Base-by-base conservation (phyloP, 176 grass and related monocot genomes). In the Oryza rufipogon region DNA sequence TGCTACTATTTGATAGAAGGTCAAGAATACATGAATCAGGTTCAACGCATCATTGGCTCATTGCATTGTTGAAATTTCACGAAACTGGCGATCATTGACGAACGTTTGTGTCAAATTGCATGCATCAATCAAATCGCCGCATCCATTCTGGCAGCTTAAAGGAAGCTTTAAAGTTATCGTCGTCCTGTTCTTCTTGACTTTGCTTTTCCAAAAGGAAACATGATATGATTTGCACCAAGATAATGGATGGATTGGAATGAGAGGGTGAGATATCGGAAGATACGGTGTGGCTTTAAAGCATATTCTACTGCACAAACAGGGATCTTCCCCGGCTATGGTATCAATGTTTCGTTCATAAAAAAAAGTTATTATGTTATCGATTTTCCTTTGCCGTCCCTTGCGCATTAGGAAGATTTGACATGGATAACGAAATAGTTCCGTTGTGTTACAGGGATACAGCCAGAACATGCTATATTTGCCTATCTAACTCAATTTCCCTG, bases 161-260 rank as follows among this genome's bases (percentile, higher is more conserved):
- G 64, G 11, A 46, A 10, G 23, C 20, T n/a, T 69, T 48, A 58
- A 77, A 52, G 61, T 14, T 76, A 51, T 75, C 71, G 47, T 68
- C 71, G 22, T n/a, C 12, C 10, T 58, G 54, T 66, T 68, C 51
- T 66, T 68, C 38, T 84, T 41, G 17, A 22, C 48, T 68, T 84
- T 1, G 3, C 64, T 68, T 76, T 70, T 76, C 38, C 20, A 30
- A 84, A 84, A 84, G 82, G 58, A 20, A 3, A 3, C 10, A 19
- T 41, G 15, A 36, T 38, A 36, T 70, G 82, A 33, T 44, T 58
- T 84, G 83, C 83, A 78, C 83, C 58, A 44, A 77, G 82, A 70
- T 78, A 60, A 78, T 78, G 83, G 23, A 63, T 70, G 74, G 74
- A 78, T 78, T 36, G 2, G 11, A 85, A 11, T 47, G 83, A 78